Percentiles rank a stretch among this genome's conserved stretches.
Evolutionary conservation across 345 rosid genomes (phyloP).

Genomic region (Draba incana): DNA sequence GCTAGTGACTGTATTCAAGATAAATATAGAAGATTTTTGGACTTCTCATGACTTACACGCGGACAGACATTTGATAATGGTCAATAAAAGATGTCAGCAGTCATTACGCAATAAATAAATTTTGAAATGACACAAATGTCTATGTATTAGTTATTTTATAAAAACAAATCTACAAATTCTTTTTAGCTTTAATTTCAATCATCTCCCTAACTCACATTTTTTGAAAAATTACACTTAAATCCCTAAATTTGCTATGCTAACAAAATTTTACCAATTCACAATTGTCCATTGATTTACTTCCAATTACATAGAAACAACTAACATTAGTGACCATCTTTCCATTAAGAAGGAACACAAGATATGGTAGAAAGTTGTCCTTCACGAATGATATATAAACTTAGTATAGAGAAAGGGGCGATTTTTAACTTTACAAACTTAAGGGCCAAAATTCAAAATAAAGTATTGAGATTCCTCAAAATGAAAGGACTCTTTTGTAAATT

Average conservation of each 20-base stretch:
- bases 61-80: background rate
- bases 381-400: background rate
- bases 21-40: background rate
- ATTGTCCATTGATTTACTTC: too few relatives aligned
- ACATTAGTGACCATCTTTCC: too few relatives aligned
- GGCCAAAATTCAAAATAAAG: background rate
- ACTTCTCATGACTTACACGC: conserved; percentile 11
- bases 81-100: background rate
- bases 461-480: background rate
- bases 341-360: too few relatives aligned
- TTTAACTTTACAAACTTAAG: background rate
- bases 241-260: background rate
- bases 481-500: conserved; percentile 6
- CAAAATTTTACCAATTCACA: too few relatives aligned
- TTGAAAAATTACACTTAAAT: background rate
- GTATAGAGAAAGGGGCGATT: background rate
- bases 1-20: background rate
- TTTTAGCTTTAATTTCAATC: background rate
- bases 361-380: background rate
- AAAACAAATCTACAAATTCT: too few relatives aligned
- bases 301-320: too few relatives aligned
- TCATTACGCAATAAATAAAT: background rate
- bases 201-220: background rate
- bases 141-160: background rate
- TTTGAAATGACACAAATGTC: background rate